These are phyloP conservation scores for Corylus heterophylla DNA, from an alignment of 306 rosid species.

Conservation along the genomic window DNA sequence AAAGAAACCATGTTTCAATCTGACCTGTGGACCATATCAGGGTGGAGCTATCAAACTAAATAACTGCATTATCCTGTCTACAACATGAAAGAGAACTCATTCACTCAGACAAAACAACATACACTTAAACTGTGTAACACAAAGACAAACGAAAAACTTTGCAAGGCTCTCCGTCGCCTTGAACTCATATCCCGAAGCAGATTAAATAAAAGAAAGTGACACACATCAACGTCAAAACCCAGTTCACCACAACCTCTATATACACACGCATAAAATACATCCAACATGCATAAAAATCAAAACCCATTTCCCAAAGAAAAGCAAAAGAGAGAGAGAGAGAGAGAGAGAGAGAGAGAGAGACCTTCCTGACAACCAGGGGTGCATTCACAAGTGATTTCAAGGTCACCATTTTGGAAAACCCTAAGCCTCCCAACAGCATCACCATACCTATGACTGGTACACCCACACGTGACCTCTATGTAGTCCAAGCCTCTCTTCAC, in stretches of 20 bases:
- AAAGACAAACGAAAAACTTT: constrained; percentile 14
- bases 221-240: constrained; percentile 61
- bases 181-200: constrained; percentile 38
- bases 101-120: constrained; percentile 73
- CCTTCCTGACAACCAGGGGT: constrained; percentile 99
- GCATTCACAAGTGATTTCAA: constrained; percentile 91
- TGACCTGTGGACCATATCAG: constrained; percentile 25
- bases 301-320: constrained; percentile 23
- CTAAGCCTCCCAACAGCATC: constrained; percentile 99
- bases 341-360: constrained; percentile 43
- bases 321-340: constrained; percentile 15
- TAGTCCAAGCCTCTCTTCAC: constrained; percentile 62
- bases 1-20: constrained; percentile 29
- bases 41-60: constrained; percentile 19
- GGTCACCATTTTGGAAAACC: constrained; percentile 90
- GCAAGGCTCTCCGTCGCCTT: constrained; percentile 21
- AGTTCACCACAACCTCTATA: constrained; percentile 22
- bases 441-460: constrained; percentile 94
- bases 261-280: constrained; percentile 7
- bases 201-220: constrained; percentile 39
- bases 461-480: constrained; percentile 92
- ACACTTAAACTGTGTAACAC: constrained; percentile 50
- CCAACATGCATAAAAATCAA: constrained; percentile 37
- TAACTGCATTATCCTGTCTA: constrained; percentile 17
- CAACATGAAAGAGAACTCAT: constrained; percentile 11